A percentile compares a stretch with the other conserved stretches of the same genome.
These are phyloP conservation scores for Ophiostoma angusticollis DNA, from an alignment of 2,329 filamentous ascomycete genomes.

Conservation along the genomic window DNA sequence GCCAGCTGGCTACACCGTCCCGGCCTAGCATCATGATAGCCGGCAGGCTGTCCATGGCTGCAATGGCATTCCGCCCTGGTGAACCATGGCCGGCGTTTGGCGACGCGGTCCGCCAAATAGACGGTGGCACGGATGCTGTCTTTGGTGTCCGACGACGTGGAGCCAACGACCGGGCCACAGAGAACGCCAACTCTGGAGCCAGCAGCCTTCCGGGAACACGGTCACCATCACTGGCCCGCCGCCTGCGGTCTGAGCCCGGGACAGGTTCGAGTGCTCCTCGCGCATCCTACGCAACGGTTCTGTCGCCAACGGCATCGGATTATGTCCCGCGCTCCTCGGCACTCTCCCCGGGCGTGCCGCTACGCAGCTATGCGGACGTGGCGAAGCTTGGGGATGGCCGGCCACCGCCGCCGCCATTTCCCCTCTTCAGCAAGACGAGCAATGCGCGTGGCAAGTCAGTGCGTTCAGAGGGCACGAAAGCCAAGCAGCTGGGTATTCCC, in stretches of 20 bases:
- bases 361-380: slow-evolving; percentile 8
- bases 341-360: background rate
- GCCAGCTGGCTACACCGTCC: background rate
- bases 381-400: background rate
- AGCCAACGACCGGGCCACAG: background rate
- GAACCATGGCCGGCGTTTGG: slow-evolving; percentile 1
- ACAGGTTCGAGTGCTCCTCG: too few species aligned
- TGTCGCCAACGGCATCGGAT: slow-evolving; percentile 1
- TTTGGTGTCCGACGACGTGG: background rate
- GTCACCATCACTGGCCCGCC: background rate
- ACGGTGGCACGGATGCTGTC: background rate
- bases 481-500: too few species aligned
- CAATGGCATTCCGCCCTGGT: background rate
- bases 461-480: too few species aligned
- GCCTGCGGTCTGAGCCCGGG: slow-evolving; percentile 4
- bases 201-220: background rate
- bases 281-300: background rate
- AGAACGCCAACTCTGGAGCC: background rate
- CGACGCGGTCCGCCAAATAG: background rate
- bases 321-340: background rate
- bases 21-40: background rate
- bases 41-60: background rate
- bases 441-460: background rate
- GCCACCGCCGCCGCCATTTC: background rate
- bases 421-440: background rate